phyloP scores from a whole-genome alignment of 1,139 yeast genomes.

The Insectozyma bohioensis region DNA sequence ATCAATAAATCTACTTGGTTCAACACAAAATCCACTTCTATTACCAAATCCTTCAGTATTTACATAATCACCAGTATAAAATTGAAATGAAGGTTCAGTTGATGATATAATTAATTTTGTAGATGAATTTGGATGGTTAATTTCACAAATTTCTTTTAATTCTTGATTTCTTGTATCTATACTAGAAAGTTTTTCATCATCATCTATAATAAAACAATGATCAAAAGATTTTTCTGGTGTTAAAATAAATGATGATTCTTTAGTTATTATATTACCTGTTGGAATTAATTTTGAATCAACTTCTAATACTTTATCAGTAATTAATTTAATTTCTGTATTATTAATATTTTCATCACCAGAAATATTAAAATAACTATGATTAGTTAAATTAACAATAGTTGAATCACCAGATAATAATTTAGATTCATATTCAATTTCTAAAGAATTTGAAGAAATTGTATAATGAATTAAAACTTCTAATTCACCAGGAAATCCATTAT shows the following conservation, averaged over 20 bases:
- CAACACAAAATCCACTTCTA: constrained; percentile 64
- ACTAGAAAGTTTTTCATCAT: constrained; percentile 15
- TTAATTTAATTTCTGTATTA: constrained; percentile 32
- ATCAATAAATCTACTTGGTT: constrained; percentile 60
- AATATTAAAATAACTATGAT: constrained; percentile 61
- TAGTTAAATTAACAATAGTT: constrained; percentile 60
- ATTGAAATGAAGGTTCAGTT: constrained; percentile 70
- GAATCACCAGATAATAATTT: constrained; percentile 35
- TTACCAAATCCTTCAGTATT: constrained; percentile 38
- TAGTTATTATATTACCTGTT: constrained; percentile 44
- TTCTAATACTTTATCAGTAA: constrained; percentile 34
- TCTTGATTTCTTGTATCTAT: constrained; percentile 45
- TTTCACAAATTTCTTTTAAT: constrained; percentile 41
- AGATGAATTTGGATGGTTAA: constrained; percentile 48
- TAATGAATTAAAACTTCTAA: constrained; percentile 46
- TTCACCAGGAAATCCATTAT: constrained; percentile 57
- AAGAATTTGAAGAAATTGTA: constrained; percentile 28
- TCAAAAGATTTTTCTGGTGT: constrained; percentile 38
- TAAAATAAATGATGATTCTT: not conserved
- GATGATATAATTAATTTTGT: constrained; percentile 45
- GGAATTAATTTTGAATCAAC: constrained; percentile 43
- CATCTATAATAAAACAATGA: constrained; percentile 50
- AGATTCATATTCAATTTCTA: constrained; percentile 51
- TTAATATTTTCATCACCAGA: constrained; percentile 30
- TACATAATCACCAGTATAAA: constrained; percentile 62